Evolutionary conservation across 176 grass and related monocot species (phyloP).

Genomic region (Aegilops bicornis): DNA sequence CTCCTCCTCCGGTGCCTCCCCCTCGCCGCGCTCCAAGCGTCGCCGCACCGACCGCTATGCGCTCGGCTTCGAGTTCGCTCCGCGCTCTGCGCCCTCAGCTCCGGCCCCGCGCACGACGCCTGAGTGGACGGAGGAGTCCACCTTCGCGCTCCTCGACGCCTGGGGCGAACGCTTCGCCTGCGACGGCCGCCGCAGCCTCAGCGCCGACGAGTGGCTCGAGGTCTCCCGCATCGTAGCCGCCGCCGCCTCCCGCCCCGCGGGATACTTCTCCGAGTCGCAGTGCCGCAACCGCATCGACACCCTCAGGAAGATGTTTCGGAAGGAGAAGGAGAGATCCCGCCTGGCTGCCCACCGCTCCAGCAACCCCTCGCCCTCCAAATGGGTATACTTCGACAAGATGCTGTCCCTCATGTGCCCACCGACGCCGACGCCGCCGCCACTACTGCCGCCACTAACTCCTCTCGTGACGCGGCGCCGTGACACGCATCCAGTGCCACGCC

Average conservation of each 20-base stretch:
- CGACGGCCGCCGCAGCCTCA: constrained; percentile 54
- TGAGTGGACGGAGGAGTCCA: constrained; percentile 75
- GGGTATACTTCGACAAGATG: constrained; percentile 83
- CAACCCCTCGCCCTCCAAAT: constrained; percentile 25
- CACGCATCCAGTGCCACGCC: constrained; percentile 38
- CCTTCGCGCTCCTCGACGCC: constrained; percentile 74
- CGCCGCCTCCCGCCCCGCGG: constrained; percentile 18
- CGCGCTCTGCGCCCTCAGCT: constrained; percentile 32
- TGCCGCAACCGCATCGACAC: constrained; percentile 88
- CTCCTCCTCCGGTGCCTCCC: constrained; percentile 35
- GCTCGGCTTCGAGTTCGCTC: constrained; percentile 73
- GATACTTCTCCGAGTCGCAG: constrained; percentile 52
- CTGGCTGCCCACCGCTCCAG: constrained; percentile 20
- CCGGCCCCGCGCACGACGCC: background rate
- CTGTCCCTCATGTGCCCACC: constrained; percentile 39
- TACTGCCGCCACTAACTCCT: background rate
- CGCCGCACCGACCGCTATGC: constrained; percentile 50
- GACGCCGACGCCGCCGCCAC: background rate
- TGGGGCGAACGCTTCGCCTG: constrained; percentile 75
- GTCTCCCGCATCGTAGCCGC: constrained; percentile 45
- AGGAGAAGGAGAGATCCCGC: constrained; percentile 53
- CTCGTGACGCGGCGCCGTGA: constrained; percentile 36
- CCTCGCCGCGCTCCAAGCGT: constrained; percentile 42
- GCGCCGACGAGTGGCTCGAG: constrained; percentile 74
- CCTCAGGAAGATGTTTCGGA: constrained; percentile 83